Percentiles rank a stretch among this genome's conserved stretches.
Conservation (phyloP, 2,329 filamentous ascomycete species). For the Cytospora mali region DNA sequence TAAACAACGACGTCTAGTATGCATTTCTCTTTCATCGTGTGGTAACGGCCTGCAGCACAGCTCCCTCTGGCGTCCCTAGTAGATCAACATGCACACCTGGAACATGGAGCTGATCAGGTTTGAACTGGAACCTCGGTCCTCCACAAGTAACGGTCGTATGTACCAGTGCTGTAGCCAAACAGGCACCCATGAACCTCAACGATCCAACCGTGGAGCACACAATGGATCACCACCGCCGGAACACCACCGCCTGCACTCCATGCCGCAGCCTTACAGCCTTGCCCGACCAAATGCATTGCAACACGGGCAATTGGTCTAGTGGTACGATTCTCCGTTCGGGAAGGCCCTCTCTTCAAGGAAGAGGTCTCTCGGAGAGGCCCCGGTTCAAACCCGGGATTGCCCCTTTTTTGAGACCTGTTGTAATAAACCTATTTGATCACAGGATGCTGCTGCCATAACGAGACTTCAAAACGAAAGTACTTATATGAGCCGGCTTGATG, state of each 20-base stretch:
- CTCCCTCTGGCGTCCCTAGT: no score
- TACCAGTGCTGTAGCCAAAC: background rate
- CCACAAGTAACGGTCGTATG: no score
- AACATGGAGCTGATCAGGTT: no score
- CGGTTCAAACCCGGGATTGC: conserved; percentile 14
- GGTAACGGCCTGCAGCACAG: no score
- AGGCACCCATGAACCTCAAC: background rate
- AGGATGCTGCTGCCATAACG: background rate
- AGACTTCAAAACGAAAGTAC: background rate
- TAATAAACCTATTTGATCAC: no score
- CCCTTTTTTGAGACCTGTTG: background rate
- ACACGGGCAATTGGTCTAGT: conserved; percentile 15
- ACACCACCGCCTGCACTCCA: background rate
- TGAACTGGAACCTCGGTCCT: no score
- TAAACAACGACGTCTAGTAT: no score
- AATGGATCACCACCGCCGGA: background rate
- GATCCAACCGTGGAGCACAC: background rate
- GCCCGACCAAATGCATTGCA: background rate
- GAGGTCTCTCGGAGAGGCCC: conserved; percentile 2
- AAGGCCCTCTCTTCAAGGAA: background rate
- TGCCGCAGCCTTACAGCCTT: background rate
- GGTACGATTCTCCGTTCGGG: conserved; percentile 15
- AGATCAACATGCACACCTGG: no score
- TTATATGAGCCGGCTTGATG: background rate
- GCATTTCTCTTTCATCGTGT: no score